These are phyloP conservation scores for Eucalyptus marginata DNA, from an alignment of 345 rosid genomes.

Conservation along the genomic window DNA sequence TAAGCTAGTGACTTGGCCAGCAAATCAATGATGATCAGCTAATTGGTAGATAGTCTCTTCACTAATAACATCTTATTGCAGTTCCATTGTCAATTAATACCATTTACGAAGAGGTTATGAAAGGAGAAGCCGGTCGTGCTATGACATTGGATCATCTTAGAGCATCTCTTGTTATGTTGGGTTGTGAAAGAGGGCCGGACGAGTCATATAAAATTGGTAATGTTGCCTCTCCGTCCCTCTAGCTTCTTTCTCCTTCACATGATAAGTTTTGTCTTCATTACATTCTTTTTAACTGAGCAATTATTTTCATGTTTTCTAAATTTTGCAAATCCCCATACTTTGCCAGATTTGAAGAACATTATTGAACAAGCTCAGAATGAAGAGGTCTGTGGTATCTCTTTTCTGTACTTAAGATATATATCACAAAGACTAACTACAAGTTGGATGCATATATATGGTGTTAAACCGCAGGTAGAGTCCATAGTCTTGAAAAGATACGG, in stretches of 20 bases:
- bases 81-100: constrained; percentile 52
- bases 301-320: background rate
- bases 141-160: constrained; percentile 66
- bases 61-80: constrained; percentile 13
- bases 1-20: background rate
- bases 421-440: background rate
- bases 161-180: constrained; percentile 44
- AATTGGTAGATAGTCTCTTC: background rate
- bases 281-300: background rate
- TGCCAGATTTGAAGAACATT: constrained; percentile 58
- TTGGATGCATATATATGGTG: background rate
- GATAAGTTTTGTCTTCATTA: background rate
- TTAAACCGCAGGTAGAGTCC: constrained; percentile 44
- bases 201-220: constrained; percentile 54
- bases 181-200: constrained; percentile 25
- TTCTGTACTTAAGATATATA: background rate
- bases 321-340: background rate
- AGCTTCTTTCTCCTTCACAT: background rate
- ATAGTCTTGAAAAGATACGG: constrained; percentile 66
- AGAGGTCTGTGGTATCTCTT: constrained; percentile 38
- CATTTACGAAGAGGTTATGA: constrained; percentile 77
- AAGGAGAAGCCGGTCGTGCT: constrained; percentile 58
- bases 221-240: background rate
- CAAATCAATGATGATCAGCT: background rate
- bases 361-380: constrained; percentile 60